phyloP scores from a whole-genome alignment of 2,329 filamentous ascomycete genomes.

The Fusarium sp. region DNA sequence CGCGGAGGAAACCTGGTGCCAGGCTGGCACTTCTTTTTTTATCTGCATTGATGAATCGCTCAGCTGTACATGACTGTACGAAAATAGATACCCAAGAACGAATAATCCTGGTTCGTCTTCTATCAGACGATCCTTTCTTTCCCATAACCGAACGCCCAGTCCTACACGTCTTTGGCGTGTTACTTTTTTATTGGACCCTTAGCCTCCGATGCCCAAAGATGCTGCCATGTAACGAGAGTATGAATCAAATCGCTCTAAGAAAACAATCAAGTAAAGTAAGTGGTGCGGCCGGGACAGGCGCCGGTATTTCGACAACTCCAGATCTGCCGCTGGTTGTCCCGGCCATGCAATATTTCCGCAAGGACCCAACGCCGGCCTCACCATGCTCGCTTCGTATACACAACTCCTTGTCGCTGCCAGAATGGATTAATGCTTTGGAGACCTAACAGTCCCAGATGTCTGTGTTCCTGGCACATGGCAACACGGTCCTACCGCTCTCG shows the following conservation, averaged over 20 bases:
- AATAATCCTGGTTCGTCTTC: slow-evolving; percentile 39
- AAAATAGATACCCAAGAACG: slow-evolving; percentile 48
- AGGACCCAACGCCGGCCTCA: slow-evolving; percentile 17
- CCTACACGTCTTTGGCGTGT: slow-evolving; percentile 28
- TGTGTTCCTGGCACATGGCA: not conserved
- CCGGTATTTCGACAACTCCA: not conserved
- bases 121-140: slow-evolving; percentile 36
- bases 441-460: not conserved
- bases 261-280: slow-evolving; percentile 23
- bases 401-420: slow-evolving; percentile 17
- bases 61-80: slow-evolving; percentile 40
- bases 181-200: slow-evolving; percentile 31
- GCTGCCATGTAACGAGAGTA: slow-evolving; percentile 41
- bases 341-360: not conserved
- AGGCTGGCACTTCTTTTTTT: slow-evolving; percentile 38
- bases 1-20: slow-evolving; percentile 26
- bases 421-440: not conserved
- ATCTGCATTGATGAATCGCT: slow-evolving; percentile 40
- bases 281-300: not conserved
- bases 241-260: slow-evolving; percentile 37
- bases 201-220: slow-evolving; percentile 38
- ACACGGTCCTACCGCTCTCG: not conserved
- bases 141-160: slow-evolving; percentile 42
- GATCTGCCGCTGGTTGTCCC: not conserved
- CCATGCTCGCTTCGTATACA: slow-evolving; percentile 9